Conservation (phyloP, 208 protist genomes). For the Vickermania spadyakhi region DNA sequence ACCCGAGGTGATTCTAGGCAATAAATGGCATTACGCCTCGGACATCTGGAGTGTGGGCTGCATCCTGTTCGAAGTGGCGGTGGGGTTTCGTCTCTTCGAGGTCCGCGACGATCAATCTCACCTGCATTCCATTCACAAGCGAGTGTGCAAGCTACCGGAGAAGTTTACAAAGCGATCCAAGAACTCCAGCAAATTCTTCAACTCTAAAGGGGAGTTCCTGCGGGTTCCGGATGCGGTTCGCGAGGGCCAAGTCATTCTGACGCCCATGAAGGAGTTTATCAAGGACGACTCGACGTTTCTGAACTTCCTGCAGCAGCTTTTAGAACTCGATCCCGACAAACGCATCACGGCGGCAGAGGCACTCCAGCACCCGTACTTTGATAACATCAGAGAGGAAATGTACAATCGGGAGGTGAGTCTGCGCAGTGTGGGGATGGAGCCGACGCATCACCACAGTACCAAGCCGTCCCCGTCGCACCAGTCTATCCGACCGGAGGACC, state of each 20-base stretch:
- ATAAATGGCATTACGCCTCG: constrained; percentile 84
- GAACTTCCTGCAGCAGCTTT: constrained; percentile 41
- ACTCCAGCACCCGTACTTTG: constrained; percentile 56
- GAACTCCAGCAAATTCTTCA: constrained; percentile 53
- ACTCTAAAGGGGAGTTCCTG: constrained; percentile 31
- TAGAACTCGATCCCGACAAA: constrained; percentile 58
- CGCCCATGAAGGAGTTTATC: constrained; percentile 33
- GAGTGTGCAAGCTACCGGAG: constrained; percentile 53
- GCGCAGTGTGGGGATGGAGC: background rate
- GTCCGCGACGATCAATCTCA: constrained; percentile 79
- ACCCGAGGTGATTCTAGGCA: constrained; percentile 82
- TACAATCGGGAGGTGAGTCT: background rate
- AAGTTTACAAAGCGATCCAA: constrained; percentile 25
- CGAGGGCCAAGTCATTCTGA: constrained; percentile 21
- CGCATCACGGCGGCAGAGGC: constrained; percentile 63
- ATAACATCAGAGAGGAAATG: constrained; percentile 7
- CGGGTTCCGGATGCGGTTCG: constrained; percentile 22
- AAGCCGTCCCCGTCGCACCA: background rate
- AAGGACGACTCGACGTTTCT: constrained; percentile 41
- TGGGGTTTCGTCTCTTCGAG: constrained; percentile 87
- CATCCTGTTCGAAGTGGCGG: constrained; percentile 89
- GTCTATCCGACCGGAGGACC: background rate
- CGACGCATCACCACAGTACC: background rate
- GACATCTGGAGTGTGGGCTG: constrained; percentile 93
- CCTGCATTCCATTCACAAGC: constrained; percentile 65